phyloP scores from a whole-genome alignment of 2,329 filamentous ascomycete species.

The Grosmannia huntii region DNA sequence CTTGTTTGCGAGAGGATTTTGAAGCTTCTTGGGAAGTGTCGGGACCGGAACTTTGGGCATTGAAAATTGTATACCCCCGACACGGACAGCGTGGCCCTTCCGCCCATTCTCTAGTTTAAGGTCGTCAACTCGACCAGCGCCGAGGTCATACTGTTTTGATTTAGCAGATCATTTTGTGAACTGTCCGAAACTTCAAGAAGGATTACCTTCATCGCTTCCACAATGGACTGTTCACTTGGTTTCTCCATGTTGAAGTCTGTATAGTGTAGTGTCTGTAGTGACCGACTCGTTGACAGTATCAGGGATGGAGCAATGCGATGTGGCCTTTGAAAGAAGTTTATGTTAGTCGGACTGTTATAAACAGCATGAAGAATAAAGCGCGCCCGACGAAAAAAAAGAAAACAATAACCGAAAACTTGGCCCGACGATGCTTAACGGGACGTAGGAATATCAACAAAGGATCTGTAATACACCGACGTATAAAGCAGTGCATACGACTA shows the following conservation, averaged over 20 bases:
- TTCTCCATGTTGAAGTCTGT: background rate
- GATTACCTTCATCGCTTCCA: constrained; percentile 4
- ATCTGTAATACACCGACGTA: background rate
- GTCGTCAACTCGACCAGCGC: constrained; percentile 8
- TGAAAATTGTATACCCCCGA: background rate
- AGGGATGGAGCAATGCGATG: background rate
- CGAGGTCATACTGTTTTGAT: constrained; percentile 7
- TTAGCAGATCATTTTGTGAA: background rate
- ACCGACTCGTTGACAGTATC: background rate
- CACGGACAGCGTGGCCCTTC: background rate
- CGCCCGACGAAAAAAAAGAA: background rate
- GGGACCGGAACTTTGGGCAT: background rate
- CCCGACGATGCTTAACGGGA: background rate
- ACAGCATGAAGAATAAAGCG: background rate
- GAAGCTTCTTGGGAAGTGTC: background rate
- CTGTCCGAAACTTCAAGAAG: background rate
- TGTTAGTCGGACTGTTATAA: background rate
- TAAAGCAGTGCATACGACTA: background rate
- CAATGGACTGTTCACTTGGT: background rate
- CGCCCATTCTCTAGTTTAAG: constrained; percentile 10
- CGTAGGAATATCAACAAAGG: background rate
- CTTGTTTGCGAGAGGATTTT: background rate
- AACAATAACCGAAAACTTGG: background rate
- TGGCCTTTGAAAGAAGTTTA: background rate
- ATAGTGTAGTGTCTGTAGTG: background rate